These are phyloP conservation scores for Leccinum variicolor DNA, from an alignment of 768 basidiomycete genomes.

Conservation along the genomic window DNA sequence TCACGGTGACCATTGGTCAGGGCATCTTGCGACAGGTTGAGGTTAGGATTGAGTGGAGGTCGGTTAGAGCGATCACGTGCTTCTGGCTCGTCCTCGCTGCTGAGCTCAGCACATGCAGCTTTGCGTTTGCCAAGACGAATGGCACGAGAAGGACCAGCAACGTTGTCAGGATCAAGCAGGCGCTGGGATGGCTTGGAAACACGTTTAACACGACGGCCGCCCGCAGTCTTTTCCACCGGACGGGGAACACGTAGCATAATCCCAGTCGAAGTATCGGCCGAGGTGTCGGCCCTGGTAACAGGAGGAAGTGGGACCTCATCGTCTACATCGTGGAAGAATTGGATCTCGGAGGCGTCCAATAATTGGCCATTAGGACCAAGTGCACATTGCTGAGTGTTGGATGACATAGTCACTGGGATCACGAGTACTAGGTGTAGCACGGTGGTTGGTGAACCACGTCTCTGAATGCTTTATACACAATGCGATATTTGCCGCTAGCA, in stretches of 20 bases:
- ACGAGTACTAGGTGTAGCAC: background rate
- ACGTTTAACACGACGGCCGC: background rate
- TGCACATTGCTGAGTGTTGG: background rate
- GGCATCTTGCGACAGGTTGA: background rate
- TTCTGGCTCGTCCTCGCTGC: background rate
- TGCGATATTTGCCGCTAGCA: too few species aligned
- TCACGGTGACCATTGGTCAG: background rate
- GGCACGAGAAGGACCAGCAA: background rate
- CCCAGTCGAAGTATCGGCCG: background rate
- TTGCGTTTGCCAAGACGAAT: background rate
- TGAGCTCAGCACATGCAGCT: background rate
- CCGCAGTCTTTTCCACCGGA: background rate
- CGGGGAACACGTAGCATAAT: background rate
- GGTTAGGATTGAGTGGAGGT: too few species aligned
- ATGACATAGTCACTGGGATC: background rate
- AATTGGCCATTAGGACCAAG: background rate
- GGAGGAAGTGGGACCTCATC: background rate
- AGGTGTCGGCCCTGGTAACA: too few species aligned
- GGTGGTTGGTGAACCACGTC: background rate
- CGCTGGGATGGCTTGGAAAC: background rate
- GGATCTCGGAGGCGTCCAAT: background rate
- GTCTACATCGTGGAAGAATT: background rate
- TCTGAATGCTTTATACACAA: too few species aligned
- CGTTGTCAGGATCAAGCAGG: background rate
- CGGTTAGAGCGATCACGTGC: background rate